phyloP scores from a whole-genome alignment of 371 early-diverging fungal species.

The Circinella umbellata region DNA sequence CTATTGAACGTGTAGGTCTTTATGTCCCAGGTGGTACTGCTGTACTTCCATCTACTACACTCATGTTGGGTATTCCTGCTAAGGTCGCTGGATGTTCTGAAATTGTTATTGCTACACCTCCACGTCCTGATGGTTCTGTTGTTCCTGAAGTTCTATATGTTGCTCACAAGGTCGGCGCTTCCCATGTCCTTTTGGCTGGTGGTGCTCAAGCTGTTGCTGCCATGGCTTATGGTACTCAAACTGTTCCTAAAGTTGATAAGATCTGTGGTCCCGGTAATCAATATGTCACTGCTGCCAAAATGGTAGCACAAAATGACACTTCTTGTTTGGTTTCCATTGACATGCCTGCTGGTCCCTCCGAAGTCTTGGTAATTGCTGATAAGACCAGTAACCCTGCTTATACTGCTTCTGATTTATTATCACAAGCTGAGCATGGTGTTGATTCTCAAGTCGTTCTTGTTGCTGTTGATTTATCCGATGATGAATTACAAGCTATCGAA shows the following conservation, averaged over 20 bases:
- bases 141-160: slow-evolving; percentile 97
- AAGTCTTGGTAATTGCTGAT: slow-evolving; percentile 96
- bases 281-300: slow-evolving; percentile 98
- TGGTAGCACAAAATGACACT: slow-evolving; percentile 93
- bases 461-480: slow-evolving; percentile 73
- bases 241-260: slow-evolving; percentile 97
- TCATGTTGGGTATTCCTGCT: slow-evolving; percentile 98
- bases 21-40: slow-evolving; percentile 99
- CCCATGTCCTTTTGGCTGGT: slow-evolving; percentile 90
- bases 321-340: slow-evolving; percentile 94
- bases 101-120: slow-evolving; percentile 97
- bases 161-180: slow-evolving; percentile 95
- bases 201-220: slow-evolving; percentile 99
- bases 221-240: slow-evolving; percentile 96
- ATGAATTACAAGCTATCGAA: slow-evolving; percentile 76
- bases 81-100: slow-evolving; percentile 95
- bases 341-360: slow-evolving; percentile 99
- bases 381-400: slow-evolving; percentile 81
- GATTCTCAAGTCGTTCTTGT: slow-evolving; percentile 97
- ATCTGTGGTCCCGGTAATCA: slow-evolving; percentile 99
- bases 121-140: slow-evolving; percentile 87
- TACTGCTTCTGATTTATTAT: slow-evolving; percentile 94
- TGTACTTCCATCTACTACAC: slow-evolving; percentile 91
- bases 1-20: slow-evolving; percentile 95
- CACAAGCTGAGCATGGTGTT: slow-evolving; percentile 97